Evolutionary conservation across 805 yeast species (phyloP), one percentile per base, ranked within the genome.

Genomic region (Pichia californica): DNA sequence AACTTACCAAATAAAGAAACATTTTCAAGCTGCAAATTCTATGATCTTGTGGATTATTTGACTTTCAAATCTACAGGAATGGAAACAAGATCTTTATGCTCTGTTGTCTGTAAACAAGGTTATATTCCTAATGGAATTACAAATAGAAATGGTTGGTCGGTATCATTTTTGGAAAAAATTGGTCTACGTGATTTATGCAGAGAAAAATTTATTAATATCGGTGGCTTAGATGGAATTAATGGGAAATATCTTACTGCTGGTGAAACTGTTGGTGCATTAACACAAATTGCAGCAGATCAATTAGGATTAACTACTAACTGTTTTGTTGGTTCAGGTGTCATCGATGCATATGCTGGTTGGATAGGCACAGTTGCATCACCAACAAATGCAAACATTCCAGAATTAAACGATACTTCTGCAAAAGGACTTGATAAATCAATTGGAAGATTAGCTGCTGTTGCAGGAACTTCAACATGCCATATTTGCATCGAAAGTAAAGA

Each of bases 321-420:
- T 65, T 77, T 79, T 27, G 98, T 93, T 33, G 97, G 96, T 7
- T 81, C 94, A 1, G 97, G 96, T 58, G 95, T 93, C 31, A 93
- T 93, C 59, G 99, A 93, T 62, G 97, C 98, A 6, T 93, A 93
- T 59, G 95, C 98, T 4, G 99, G 99, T 36, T 93, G 98, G 97
- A 78, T 93, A 44, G 99, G 99, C 44, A 93, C 98, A 1, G 96
- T 91, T 46, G 99, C 97, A 23, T 95, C 95, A 1, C 79, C 81
- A 52, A 80, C 88, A 5, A 86, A 83, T 50, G 58, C 67, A 5
- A 69, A 72, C 26, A 71, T 80, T 43, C 76, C 77, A 0, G 65
- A 67, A n/a, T 64, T 73, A 48, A 69, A 70, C 47, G 81, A 77
- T 46, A 61, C 69, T 35, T 67, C 66, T 33, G 59, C 62, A 30